Conservation (phyloP, 2,329 filamentous ascomycete genomes). For the Colletotrichum tabaci region DNA sequence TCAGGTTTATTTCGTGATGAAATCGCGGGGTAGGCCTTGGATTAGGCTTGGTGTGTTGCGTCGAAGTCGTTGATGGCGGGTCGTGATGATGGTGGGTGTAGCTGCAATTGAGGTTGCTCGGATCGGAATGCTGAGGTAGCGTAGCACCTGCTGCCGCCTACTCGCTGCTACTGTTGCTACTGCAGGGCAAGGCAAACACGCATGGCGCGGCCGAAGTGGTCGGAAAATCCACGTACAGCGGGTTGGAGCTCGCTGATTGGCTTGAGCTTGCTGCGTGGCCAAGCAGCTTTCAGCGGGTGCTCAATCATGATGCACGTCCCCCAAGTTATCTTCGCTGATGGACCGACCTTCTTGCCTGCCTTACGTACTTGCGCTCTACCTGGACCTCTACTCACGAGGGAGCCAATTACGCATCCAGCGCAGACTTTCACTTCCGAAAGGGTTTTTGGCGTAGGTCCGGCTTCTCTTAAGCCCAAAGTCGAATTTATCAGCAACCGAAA, state of each 20-base stretch:
- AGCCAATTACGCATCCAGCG: background rate
- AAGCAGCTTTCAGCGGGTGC: constrained; percentile 33
- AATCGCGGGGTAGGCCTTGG: constrained; percentile 25
- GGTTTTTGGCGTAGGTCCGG: background rate
- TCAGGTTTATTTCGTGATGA: constrained; percentile 16
- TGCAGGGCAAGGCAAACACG: constrained; percentile 58
- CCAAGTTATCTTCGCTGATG: constrained; percentile 38
- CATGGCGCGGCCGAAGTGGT: constrained; percentile 55
- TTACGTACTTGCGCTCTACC: constrained; percentile 19
- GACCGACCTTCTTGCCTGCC: constrained; percentile 43
- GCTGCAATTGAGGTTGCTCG: constrained; percentile 42
- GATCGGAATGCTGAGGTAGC: constrained; percentile 48
- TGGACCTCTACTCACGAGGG: background rate
- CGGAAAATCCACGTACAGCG: constrained; percentile 41
- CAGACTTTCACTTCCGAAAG: no score
- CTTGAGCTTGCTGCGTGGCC: constrained; percentile 35
- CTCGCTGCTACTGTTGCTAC: constrained; percentile 31
- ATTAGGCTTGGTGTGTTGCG: constrained; percentile 24
- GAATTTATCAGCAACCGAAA: background rate
- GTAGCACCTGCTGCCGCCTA: constrained; percentile 44
- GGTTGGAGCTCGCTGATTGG: constrained; percentile 43
- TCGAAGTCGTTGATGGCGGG: constrained; percentile 38
- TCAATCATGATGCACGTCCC: constrained; percentile 38
- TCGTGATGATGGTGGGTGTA: constrained; percentile 43
- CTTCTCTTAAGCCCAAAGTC: background rate